A percentile compares a stretch with the other conserved stretches of the same genome.
These are phyloP conservation scores for Penicillium lagena DNA, from an alignment of 495 filamentous ascomycete species.

Conservation along the genomic window DNA sequence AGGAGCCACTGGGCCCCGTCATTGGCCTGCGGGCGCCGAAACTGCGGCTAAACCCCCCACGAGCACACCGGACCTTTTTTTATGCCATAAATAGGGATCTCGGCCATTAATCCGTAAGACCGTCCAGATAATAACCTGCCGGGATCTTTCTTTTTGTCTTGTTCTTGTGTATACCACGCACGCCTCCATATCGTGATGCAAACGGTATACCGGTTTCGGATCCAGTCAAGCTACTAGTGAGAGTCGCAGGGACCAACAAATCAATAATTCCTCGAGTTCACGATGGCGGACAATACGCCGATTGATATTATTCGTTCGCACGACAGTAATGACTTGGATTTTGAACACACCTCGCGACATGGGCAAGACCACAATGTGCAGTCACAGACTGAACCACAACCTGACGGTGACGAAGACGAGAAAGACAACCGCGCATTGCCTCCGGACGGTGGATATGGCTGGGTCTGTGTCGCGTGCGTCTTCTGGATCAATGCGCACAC, in stretches of 20 bases:
- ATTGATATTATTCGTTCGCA: constrained; percentile 30
- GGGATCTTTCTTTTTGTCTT: not conserved
- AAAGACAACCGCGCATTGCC: constrained; percentile 33
- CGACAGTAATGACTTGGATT: constrained; percentile 8
- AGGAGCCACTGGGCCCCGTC: not conserved
- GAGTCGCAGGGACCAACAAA: not conserved
- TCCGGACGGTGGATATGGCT: constrained; percentile 51
- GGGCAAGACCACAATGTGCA: not conserved
- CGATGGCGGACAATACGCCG: constrained; percentile 30
- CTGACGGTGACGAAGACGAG: constrained; percentile 13
- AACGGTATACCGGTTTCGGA: constrained; percentile 7
- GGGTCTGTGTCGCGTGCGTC: constrained; percentile 44
- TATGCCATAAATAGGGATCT: not conserved
- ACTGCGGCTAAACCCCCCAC: not conserved
- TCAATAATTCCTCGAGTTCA: not conserved
- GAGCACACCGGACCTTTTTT: not conserved
- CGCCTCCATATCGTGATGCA: constrained; percentile 7
- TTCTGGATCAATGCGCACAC: constrained; percentile 52
- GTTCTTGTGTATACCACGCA: not conserved
- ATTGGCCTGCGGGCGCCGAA: constrained; percentile 11
- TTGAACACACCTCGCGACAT: constrained; percentile 3
- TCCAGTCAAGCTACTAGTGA: no score
- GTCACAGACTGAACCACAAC: constrained; percentile 5
- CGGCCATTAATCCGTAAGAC: constrained; percentile 8
- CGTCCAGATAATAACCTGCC: constrained; percentile 3